Percentiles rank a stretch among this genome's conserved stretches.
Conservation (phyloP, 106 monocot genomes). For the Apostasia shenzhenica region DNA sequence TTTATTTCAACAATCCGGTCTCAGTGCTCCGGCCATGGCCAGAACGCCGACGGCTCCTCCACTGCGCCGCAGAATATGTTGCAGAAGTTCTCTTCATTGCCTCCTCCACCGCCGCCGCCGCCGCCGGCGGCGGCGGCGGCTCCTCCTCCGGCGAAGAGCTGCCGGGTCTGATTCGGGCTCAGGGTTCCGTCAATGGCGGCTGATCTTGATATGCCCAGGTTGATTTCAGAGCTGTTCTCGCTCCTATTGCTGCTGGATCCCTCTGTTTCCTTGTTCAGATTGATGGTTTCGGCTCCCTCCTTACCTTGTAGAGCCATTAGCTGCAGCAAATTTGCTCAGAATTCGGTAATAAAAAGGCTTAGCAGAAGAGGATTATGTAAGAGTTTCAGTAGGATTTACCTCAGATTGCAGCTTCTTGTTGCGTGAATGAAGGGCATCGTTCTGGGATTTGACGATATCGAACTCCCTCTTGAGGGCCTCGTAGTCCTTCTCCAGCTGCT, state of each 20-base stretch:
- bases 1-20: neutral
- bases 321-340: conserved; percentile 10
- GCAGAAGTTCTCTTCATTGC: conserved; percentile 18
- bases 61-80: conserved; percentile 12
- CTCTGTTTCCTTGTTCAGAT: conserved; percentile 58
- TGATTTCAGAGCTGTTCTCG: conserved; percentile 50
- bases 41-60: conserved; percentile 12
- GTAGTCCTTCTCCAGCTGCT: conserved; percentile 58
- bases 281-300: conserved; percentile 34
- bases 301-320: conserved; percentile 27
- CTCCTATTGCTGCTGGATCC: conserved; percentile 55
- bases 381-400: conserved; percentile 12
- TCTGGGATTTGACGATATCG: conserved; percentile 24
- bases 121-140: neutral
- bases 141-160: conserved; percentile 5
- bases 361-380: no score
- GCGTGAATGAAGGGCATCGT: conserved; percentile 26
- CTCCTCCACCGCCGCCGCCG: neutral
- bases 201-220: conserved; percentile 34
- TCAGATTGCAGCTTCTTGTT: conserved; percentile 44
- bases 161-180: neutral
- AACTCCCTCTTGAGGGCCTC: conserved; percentile 32
- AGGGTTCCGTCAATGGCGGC: neutral
- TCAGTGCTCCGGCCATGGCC: conserved; percentile 15
- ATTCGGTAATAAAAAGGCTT: neutral